A percentile compares a stretch with the other conserved stretches of the same genome.
phyloP scores from a whole-genome alignment of 2,329 filamentous ascomycete genomes.

The Akanthomyces uredinophilus region DNA sequence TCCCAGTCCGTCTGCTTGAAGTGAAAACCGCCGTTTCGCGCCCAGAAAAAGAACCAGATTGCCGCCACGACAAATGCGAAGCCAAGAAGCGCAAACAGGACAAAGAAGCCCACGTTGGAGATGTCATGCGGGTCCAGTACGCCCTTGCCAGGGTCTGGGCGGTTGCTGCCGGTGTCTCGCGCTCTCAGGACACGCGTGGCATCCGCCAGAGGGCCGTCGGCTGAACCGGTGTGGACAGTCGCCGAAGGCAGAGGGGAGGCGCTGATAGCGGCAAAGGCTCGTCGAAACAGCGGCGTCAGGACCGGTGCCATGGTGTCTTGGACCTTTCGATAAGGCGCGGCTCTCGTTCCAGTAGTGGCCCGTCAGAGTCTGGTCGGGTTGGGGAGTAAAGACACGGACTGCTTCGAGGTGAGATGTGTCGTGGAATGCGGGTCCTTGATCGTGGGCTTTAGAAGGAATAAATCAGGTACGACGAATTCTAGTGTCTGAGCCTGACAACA shows the following conservation, averaged over 20 bases:
- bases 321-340: neutral
- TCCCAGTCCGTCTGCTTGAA: slow-evolving; percentile 90
- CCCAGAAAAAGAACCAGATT: slow-evolving; percentile 99
- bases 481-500: neutral
- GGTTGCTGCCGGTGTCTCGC: slow-evolving; percentile 31
- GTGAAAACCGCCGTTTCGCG: slow-evolving; percentile 89
- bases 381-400: neutral
- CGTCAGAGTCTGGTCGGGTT: neutral
- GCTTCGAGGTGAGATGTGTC: neutral
- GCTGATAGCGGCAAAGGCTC: slow-evolving; percentile 2
- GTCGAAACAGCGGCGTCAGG: slow-evolving; percentile 5
- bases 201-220: neutral
- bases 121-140: slow-evolving; percentile 51
- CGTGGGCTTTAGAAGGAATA: neutral
- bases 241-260: neutral
- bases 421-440: slow-evolving; percentile 1
- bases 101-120: slow-evolving; percentile 70
- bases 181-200: slow-evolving; percentile 39
- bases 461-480: neutral
- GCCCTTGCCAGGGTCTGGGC: slow-evolving; percentile 38
- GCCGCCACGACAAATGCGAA: slow-evolving; percentile 65
- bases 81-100: slow-evolving; percentile 79
- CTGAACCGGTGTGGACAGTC: neutral
- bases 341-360: neutral
- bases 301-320: slow-evolving; percentile 9